Percentiles rank a stretch among this genome's conserved stretches.
phyloP scores from a whole-genome alignment of 331 rosid species.

The Malus hybrid region DNA sequence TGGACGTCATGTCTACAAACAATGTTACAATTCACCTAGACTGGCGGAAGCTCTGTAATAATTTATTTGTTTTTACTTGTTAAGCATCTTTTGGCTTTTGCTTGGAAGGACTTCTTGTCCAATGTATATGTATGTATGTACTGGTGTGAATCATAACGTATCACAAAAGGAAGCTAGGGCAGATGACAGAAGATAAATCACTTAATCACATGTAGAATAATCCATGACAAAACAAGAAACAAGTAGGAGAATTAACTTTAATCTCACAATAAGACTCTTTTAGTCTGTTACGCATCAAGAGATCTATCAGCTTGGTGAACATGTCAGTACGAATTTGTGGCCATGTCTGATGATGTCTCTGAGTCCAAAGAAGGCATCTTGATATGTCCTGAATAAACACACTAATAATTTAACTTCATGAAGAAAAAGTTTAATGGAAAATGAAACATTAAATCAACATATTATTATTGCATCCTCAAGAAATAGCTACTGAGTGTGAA shows the following conservation, averaged over 20 bases:
- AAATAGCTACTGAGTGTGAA: background rate
- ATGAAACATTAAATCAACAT: background rate
- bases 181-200: background rate
- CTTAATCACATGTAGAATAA: background rate
- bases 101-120: background rate
- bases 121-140: background rate
- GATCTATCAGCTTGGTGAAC: constrained; percentile 73
- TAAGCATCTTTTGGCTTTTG: background rate
- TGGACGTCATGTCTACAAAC: background rate
- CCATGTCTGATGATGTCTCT: constrained; percentile 96
- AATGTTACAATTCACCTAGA: background rate
- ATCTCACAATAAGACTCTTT: constrained; percentile 84
- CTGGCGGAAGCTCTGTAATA: background rate
- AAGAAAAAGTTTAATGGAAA: background rate
- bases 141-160: background rate
- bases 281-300: constrained; percentile 73
- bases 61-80: background rate
- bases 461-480: background rate
- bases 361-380: constrained; percentile 93
- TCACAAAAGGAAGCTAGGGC: background rate
- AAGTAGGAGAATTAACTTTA: constrained; percentile 49
- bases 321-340: constrained; percentile 89
- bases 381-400: constrained; percentile 69
- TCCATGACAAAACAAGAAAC: background rate
- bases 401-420: background rate